Evolutionary conservation across 768 basidiomycete genomes (phyloP), one percentile per base, ranked within the genome.

Genomic region (Hypholoma fasciculare): DNA sequence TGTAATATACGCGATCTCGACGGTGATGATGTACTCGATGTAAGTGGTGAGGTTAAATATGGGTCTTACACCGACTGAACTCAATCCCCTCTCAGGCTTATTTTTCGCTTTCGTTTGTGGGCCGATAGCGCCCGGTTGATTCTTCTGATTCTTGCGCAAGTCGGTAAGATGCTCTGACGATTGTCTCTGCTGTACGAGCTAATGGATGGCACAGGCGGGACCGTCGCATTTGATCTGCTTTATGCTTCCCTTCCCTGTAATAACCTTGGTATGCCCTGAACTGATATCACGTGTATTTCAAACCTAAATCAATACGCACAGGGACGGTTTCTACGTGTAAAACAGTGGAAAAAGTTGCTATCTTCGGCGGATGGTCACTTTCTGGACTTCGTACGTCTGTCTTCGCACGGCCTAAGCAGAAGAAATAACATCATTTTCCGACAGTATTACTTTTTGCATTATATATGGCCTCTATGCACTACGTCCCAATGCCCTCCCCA

Each of bases 21-120:
- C 72, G 7, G 65, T 77, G 43, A 56, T 76, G 20, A 57, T 74
- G 23, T 77, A 76, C 54, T 64, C 77, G 50, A 76, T 78, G 77
- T 76, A 52, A 59, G 65, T 53, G 26, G 7, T 20, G 7, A 17
- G 30, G 27, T 47, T n/a, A n/a, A 30, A n/a, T 43, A 20, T 37
- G 46, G 20, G 16, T 47, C 17, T 13, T 53, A 38, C 44, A 36
- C 39, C n/a, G 42, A 51, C 55, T 49, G 36, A 49, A 34, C 6
- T 34, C 16, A 23, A 48, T 13, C 40, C 7, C 11, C 7, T 23
- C 23, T 23, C 52, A 78, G 76, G 77, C 71, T 75, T 20, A 73
- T 77, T 38, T 71, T 76, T 39, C 70, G 65, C 49, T 77, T 76
- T 60, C 70, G 65, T n/a, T 62, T 75, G 23, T 74, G 72, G 74